Percentiles rank a stretch among this genome's conserved stretches.
Conservation (phyloP, 2,329 filamentous ascomycete species). For the Cladophialophora carrionii region DNA sequence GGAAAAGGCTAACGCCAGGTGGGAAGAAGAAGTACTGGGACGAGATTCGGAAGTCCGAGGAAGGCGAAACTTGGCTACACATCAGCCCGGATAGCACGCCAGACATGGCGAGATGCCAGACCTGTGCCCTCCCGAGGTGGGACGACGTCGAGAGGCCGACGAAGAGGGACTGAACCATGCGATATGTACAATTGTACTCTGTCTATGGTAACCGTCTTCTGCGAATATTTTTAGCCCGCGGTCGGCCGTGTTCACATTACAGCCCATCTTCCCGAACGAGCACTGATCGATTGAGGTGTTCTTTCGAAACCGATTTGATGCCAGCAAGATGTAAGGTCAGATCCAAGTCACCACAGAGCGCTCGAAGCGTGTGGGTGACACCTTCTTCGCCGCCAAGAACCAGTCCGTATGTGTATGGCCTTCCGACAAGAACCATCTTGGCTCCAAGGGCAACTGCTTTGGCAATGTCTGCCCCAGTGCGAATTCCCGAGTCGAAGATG, state of each 20-base stretch:
- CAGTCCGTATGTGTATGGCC: constrained; percentile 57
- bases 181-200: neutral
- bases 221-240: too few relatives aligned
- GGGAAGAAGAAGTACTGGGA: constrained; percentile 30
- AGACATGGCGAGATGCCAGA: constrained; percentile 21
- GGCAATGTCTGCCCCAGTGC: constrained; percentile 52
- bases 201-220: neutral
- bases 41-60: constrained; percentile 16
- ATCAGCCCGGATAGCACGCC: constrained; percentile 23
- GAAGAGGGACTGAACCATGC: neutral
- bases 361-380: constrained; percentile 49
- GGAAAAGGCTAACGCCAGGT: constrained; percentile 31
- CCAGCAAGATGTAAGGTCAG: constrained; percentile 34
- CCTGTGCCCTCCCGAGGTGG: constrained; percentile 13
- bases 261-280: neutral
- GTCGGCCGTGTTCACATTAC: neutral
- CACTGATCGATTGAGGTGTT: neutral
- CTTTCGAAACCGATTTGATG: neutral
- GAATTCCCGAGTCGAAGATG: constrained; percentile 54
- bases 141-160: constrained; percentile 9
- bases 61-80: constrained; percentile 36
- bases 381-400: constrained; percentile 60
- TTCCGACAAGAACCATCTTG: constrained; percentile 57
- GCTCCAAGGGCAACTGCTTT: constrained; percentile 58
- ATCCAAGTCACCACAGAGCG: constrained; percentile 30